These are phyloP conservation scores for Rhytidiadelphus loreus DNA, from an alignment of 225 moss, liverwort and hornwort genomes.

Conservation along the genomic window DNA sequence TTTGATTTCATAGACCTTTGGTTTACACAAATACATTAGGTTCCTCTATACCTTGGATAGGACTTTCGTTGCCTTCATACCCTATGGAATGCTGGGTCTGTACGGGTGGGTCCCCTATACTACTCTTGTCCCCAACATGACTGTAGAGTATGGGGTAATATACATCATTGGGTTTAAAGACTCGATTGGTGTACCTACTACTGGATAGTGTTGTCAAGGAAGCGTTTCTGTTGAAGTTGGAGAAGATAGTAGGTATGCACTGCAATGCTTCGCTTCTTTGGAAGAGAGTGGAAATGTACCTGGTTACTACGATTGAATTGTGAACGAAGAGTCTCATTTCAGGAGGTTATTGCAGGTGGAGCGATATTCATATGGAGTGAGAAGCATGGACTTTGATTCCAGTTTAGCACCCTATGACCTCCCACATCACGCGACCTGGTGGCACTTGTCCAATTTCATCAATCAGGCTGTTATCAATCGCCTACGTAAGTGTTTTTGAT, in stretches of 20 bases:
- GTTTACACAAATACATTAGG: not conserved
- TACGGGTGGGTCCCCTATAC: not conserved
- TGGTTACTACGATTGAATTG: not conserved
- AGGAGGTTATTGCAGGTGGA: conserved; percentile 77
- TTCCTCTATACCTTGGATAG: not conserved
- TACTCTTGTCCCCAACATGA: not conserved
- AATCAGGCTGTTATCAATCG: conserved; percentile 52
- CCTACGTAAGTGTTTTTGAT: conserved; percentile 40
- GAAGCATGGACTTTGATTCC: conserved; percentile 71
- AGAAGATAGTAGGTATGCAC: not conserved
- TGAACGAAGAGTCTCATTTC: conserved; percentile 38
- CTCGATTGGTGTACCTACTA: not conserved
- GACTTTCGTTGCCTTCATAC: not conserved
- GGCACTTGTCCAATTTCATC: conserved; percentile 65
- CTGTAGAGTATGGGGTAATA: not conserved
- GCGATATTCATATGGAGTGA: conserved; percentile 58
- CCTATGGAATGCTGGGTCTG: not conserved
- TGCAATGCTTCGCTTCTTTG: not conserved
- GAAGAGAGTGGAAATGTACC: not conserved
- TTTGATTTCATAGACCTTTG: not conserved
- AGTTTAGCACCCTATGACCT: conserved; percentile 84
- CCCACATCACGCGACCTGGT: conserved; percentile 61
- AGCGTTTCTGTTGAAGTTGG: not conserved
- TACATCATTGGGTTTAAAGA: not conserved
- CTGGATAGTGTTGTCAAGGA: not conserved